Evolutionary conservation across 2,329 filamentous ascomycete species (phyloP), one percentile per base, ranked within the genome.

Genomic region (Aureobasidium sp.): DNA sequence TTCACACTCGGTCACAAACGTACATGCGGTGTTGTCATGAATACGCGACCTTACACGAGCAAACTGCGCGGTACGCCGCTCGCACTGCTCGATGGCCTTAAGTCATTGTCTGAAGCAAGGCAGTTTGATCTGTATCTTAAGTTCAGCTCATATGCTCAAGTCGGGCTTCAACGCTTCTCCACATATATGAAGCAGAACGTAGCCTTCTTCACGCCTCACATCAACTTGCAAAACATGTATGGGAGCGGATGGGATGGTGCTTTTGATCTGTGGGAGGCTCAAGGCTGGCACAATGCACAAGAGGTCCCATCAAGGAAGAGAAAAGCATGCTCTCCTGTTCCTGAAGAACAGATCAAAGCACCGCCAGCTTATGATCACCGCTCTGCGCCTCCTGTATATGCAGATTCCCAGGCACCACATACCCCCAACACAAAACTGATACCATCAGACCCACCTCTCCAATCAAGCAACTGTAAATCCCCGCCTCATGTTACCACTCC

Each of bases 41-140:
- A 48, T 8, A 36, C 37, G 7, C 45, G 44, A 1, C 47, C 48
- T 25, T 60, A 42, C n/a, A 29, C 48, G 13, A 27, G 47, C 13
- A 15, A 25, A 13, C 8, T 52, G 21, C 36, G 47, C 8, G 36
- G 45, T 29, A 50, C 45, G 10, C 47, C 58, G 9, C 37, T 60
- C n/a, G 41, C 58, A 1, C 47, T 60, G 11, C 45, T 60, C 5
- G 45, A 52, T 21, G 48, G 39, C 8, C 48, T 60, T 11, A 60
- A 60, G 16, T 50, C 58, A 8, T 37, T 60, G 6, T 60, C 58
- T 15, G 47, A 60, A 44, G 47, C 48, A 15, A 27, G 27, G 21
- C 27, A 52, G 11, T 52, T 60, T 27, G 58, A 60, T 36, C n/a
- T 60, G 27, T 60, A 50, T 27, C 5, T 52, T 1, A 60, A 60